phyloP scores from a whole-genome alignment of 2,329 filamentous ascomycete species.

The Phyllosticta citribraziliensis region DNA sequence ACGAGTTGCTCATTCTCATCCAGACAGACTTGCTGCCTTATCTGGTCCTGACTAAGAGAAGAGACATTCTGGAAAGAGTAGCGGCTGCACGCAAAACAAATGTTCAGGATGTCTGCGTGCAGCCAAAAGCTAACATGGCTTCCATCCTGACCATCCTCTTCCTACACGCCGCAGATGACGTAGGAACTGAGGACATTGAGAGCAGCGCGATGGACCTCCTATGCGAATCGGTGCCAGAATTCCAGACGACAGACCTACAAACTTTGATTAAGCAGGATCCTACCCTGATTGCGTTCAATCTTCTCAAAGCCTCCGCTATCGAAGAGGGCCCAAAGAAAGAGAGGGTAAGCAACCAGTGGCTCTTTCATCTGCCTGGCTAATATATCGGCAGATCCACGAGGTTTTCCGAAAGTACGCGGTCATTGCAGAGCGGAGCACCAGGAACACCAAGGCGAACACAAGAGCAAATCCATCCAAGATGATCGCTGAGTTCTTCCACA shows the following conservation, averaged over 20 bases:
- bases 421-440: slow-evolving; percentile 41
- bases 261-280: slow-evolving; percentile 67
- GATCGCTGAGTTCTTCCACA: slow-evolving; percentile 67
- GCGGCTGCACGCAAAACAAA: slow-evolving; percentile 54
- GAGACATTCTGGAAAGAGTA: slow-evolving; percentile 71
- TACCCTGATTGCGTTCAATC: slow-evolving; percentile 64
- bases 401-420: slow-evolving; percentile 38
- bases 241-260: slow-evolving; percentile 54
- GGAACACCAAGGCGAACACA: slow-evolving; percentile 29
- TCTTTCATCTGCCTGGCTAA: background rate
- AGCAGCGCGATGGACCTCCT: slow-evolving; percentile 59
- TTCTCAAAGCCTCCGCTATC: slow-evolving; percentile 71
- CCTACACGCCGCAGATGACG: slow-evolving; percentile 51
- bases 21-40: slow-evolving; percentile 78
- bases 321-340: slow-evolving; percentile 44
- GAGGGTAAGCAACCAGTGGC: slow-evolving; percentile 41
- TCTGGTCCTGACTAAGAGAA: slow-evolving; percentile 68
- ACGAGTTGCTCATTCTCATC: slow-evolving; percentile 63
- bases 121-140: slow-evolving; percentile 44
- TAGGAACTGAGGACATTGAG: slow-evolving; percentile 38
- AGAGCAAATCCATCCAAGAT: slow-evolving; percentile 43
- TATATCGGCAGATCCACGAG: slow-evolving; percentile 31
- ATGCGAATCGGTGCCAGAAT: slow-evolving; percentile 57
- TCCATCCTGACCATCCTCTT: slow-evolving; percentile 50
- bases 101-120: slow-evolving; percentile 52